Base-by-base conservation (phyloP, 2,329 filamentous ascomycete species). In the Didymella glomerata region DNA sequence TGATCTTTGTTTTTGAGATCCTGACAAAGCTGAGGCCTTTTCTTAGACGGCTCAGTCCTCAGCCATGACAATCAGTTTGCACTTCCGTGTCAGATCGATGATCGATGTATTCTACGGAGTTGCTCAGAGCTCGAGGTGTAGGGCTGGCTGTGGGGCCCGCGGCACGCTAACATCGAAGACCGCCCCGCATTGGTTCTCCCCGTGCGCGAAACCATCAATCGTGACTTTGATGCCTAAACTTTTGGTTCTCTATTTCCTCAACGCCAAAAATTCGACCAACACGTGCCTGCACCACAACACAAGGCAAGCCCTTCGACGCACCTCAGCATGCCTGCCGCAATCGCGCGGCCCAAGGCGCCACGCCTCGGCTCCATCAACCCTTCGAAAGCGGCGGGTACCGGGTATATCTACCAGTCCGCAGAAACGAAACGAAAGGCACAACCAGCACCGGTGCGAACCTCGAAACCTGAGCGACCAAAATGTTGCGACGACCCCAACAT, bases 401-500 rank as follows among this genome's bases (percentile, higher is more conserved):
- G 38, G 28, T 62, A 62, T 42, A 60, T 65, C 22, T 66, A 66
- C 25, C 60, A 65, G 46, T 67, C 68, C 41, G 59, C 48, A 14
- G 60, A 62, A 20, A 70, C 65, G 25, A 68, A 65, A 62, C 65
- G 62, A 30, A 68, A 60, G 48, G 56, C 65, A 13, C 59, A 65
- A 42, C 68, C 68, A 4, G 54, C 59, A 28, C 65, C 61, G 45
- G 66, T 64, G 14, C 62, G 65, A 28, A 50, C 55, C 24, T 60
- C 62, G 49, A 63, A 53, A 46, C 55, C 57, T 14, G 57, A 64
- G 28, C 61, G 60, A 45, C 62, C 61, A 22, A 64, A 63, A 20
- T 76, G 75, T 63, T 77, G 76, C 58, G 64, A 67, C 16, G 49
- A 48, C 5, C 75, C 72, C 5, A 59, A 70, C 13, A 64, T 73